Conservation (phyloP, 768 basidiomycete species). For the Asterophora lycoperdoides region DNA sequence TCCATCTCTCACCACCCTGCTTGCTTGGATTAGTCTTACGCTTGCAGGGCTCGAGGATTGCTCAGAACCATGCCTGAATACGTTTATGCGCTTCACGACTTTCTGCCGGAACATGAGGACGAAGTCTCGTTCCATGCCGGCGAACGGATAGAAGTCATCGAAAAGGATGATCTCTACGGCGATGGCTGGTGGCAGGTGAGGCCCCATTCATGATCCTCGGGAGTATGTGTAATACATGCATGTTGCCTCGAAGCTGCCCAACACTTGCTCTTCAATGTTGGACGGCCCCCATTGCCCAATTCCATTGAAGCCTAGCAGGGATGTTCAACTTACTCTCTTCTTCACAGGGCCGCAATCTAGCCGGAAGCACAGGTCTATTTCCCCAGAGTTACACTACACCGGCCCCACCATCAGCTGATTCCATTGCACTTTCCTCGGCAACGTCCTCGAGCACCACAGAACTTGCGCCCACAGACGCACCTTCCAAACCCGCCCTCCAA, state of each 20-base stretch:
- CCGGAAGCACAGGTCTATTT: conserved; percentile 86
- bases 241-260: not conserved
- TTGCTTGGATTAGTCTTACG: not conserved
- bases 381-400: conserved; percentile 83
- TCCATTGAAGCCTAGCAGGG: not conserved
- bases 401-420: conserved; percentile 36
- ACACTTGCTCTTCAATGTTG: not conserved
- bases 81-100: conserved; percentile 87
- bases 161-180: conserved; percentile 87
- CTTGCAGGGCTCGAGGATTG: conserved; percentile 1
- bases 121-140: conserved; percentile 84
- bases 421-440: conserved; percentile 22
- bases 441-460: conserved; percentile 19
- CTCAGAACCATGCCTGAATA: conserved; percentile 60
- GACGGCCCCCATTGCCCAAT: no score
- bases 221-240: not conserved
- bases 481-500: conserved; percentile 30
- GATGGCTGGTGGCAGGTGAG: conserved; percentile 92
- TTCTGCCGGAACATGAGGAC: conserved; percentile 89
- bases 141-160: conserved; percentile 84
- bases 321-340: conserved; percentile 13
- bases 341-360: conserved; percentile 74
- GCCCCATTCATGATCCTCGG: conserved; percentile 10
- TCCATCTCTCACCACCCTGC: conserved; percentile 3
- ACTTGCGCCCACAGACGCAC: conserved; percentile 12